Conservation (phyloP, 164 flowering plant genomes). For the Vitis riparia region DNA sequence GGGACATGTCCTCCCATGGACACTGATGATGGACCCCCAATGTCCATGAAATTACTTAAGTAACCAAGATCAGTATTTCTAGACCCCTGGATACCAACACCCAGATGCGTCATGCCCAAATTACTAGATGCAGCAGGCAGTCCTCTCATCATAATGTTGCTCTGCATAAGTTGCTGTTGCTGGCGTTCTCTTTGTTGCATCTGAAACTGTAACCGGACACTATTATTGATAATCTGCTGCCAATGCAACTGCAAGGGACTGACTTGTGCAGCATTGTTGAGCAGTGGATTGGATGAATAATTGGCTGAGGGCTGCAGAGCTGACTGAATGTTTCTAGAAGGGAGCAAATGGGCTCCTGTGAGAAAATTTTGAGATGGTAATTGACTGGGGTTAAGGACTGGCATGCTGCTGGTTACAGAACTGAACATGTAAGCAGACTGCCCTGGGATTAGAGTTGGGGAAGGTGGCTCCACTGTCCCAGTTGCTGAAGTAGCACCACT, state of each 20-base stretch:
- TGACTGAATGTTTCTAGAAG: not conserved
- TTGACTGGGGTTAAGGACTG: not conserved
- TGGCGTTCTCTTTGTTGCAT: conserved; percentile 14
- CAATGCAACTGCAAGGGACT: conserved; percentile 5
- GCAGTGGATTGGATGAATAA: conserved; percentile 5
- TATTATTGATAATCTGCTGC: conserved; percentile 8
- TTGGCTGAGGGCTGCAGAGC: not conserved
- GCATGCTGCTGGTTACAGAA: conserved; percentile 6
- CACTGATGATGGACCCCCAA: not conserved
- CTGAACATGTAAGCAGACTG: conserved; percentile 1
- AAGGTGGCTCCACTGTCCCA: not conserved
- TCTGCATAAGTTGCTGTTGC: conserved; percentile 13
- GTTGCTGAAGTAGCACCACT: not conserved
- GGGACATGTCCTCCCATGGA: not conserved
- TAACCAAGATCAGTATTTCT: conserved; percentile 18
- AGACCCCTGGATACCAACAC: conserved; percentile 11
- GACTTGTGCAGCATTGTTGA: conserved; percentile 5
- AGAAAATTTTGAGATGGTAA: not conserved
- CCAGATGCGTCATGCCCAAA: conserved; percentile 1
- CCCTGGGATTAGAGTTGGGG: not conserved
- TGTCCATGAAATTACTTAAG: not conserved
- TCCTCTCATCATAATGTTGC: conserved; percentile 20
- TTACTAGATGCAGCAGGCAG: conserved; percentile 6
- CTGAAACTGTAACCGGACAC: conserved; percentile 12
- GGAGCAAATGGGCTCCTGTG: not conserved